These are phyloP conservation scores for Melaleuca alternifolia DNA, from an alignment of 345 rosid genomes.

Conservation along the genomic window DNA sequence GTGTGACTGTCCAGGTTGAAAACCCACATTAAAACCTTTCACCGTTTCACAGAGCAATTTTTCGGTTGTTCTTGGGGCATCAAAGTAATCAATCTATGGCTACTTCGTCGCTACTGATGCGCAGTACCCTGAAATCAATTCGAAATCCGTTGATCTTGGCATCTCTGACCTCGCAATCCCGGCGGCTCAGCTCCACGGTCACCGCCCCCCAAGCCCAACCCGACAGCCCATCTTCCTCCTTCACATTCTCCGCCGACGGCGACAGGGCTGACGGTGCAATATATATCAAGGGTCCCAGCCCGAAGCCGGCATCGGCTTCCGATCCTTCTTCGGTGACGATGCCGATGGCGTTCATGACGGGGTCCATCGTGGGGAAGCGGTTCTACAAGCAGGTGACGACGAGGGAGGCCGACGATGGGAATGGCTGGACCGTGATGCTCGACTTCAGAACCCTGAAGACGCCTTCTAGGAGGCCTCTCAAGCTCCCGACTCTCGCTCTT, in stretches of 20 bases:
- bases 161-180: constrained; percentile 4
- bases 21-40: background rate
- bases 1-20: background rate
- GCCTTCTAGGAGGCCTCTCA: constrained; percentile 74
- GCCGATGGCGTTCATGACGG: constrained; percentile 92
- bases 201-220: constrained; percentile 15
- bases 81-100: constrained; percentile 16
- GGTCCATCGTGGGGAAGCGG: constrained; percentile 80
- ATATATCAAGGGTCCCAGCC: constrained; percentile 28
- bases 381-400: constrained; percentile 74
- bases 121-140: constrained; percentile 29
- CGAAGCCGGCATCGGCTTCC: constrained; percentile 3
- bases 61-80: background rate
- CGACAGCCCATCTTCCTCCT: constrained; percentile 36
- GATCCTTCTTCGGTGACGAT: constrained; percentile 52
- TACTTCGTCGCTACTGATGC: constrained; percentile 13
- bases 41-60: background rate
- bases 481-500: constrained; percentile 62
- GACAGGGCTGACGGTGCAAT: constrained; percentile 24
- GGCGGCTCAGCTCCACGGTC: constrained; percentile 29
- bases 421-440: constrained; percentile 93
- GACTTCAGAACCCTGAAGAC: constrained; percentile 91
- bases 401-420: constrained; percentile 82
- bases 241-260: background rate
- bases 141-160: background rate